Evolutionary conservation across 768 basidiomycete species (phyloP).

Genomic region (Lactarius quietus): DNA sequence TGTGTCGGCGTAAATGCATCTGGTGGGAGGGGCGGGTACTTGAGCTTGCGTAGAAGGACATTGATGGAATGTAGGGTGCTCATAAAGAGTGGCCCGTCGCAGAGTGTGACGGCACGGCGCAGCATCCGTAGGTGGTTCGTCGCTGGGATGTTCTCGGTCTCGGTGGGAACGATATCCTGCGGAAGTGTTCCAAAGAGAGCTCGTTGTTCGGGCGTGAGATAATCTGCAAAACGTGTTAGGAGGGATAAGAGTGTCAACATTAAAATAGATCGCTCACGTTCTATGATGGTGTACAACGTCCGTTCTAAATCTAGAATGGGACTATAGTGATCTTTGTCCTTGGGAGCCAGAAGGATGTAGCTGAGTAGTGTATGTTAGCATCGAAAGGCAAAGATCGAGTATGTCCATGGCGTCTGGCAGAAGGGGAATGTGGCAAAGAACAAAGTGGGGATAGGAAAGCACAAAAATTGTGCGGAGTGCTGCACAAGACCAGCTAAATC

Average conservation of each 20-base stretch:
- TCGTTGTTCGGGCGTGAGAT: constrained; percentile 64
- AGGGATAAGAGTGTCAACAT: neutral
- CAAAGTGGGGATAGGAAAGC: neutral
- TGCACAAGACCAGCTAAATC: neutral
- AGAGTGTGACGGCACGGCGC: constrained; percentile 63
- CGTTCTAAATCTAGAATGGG: constrained; percentile 78
- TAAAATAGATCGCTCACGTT: constrained; percentile 36
- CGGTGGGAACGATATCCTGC: constrained; percentile 33
- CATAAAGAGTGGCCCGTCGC: constrained; percentile 71
- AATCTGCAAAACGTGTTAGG: constrained; percentile 41
- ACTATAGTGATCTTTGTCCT: constrained; percentile 84
- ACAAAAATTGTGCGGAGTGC: neutral
- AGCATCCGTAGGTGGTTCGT: constrained; percentile 50
- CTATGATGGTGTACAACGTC: constrained; percentile 66
- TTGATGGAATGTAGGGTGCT: constrained; percentile 61
- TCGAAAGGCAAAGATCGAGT: neutral
- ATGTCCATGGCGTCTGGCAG: constrained; percentile 13
- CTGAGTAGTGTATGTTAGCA: constrained; percentile 36
- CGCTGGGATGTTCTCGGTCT: constrained; percentile 18
- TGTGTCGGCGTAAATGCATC: constrained; percentile 46
- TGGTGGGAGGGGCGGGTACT: constrained; percentile 56
- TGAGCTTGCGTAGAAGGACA: constrained; percentile 54
- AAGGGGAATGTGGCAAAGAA: neutral
- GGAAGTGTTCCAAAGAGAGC: constrained; percentile 66
- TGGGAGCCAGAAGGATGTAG: constrained; percentile 74